These are phyloP conservation scores for Termitomyces sp. DNA, from an alignment of 768 basidiomycete genomes.

Conservation along the genomic window DNA sequence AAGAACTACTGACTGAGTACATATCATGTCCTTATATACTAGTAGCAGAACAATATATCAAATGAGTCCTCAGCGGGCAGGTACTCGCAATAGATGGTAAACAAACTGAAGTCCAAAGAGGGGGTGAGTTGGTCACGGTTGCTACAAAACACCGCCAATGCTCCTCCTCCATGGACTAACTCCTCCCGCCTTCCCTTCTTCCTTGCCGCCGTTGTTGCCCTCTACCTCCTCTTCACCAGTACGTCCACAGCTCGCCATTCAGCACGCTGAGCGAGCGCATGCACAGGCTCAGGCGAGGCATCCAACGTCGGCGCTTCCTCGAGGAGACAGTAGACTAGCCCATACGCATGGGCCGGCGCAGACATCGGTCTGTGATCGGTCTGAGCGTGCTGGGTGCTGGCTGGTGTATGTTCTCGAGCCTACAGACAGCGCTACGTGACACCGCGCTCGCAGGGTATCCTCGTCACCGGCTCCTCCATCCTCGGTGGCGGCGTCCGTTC, in stretches of 20 bases:
- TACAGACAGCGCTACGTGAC: constrained; percentile 6
- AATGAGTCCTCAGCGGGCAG: no score
- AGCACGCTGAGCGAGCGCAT: no score
- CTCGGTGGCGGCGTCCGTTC: constrained; percentile 93
- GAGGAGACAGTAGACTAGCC: constrained; percentile 94
- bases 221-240: constrained; percentile 95
- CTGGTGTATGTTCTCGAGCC: constrained; percentile 55
- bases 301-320: constrained; percentile 94
- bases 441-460: no score
- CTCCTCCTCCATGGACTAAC: constrained; percentile 42
- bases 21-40: no score
- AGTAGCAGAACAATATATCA: no score
- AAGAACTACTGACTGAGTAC: no score
- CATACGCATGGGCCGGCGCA: constrained; percentile 87
- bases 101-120: no score
- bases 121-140: no score
- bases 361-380: constrained; percentile 96
- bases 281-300: constrained; percentile 69
- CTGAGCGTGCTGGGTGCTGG: constrained; percentile 92
- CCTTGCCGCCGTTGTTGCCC: no score
- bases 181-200: constrained; percentile 61
- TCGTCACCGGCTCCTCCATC: constrained; percentile 92
- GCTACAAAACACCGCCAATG: constrained; percentile 8
- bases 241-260: constrained; percentile 11
- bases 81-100: no score